phyloP scores from a whole-genome alignment of 257 asterid species.

The Haberlea rhodopensis region DNA sequence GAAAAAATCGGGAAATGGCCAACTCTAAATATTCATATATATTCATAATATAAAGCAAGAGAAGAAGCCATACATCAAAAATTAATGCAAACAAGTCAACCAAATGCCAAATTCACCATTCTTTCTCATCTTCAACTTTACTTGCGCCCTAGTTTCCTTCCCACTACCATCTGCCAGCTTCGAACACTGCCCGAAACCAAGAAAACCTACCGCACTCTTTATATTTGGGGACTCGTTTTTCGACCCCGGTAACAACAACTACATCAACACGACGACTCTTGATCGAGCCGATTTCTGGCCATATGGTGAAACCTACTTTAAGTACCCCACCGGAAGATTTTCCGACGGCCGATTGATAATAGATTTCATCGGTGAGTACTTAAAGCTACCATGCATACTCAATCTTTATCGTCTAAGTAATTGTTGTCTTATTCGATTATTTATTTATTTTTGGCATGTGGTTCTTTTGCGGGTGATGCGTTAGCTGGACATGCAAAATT shows the following conservation, averaged over 20 bases:
- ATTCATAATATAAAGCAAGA: background rate
- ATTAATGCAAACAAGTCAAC: background rate
- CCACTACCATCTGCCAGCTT: slow-evolving; percentile 1
- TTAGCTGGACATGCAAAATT: slow-evolving; percentile 55
- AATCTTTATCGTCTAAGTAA: too few relatives aligned
- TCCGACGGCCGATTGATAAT: slow-evolving; percentile 74
- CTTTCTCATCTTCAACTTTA: slow-evolving; percentile 22
- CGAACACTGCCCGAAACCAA: slow-evolving; percentile 10
- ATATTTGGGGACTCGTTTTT: slow-evolving; percentile 67
- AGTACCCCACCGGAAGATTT: slow-evolving; percentile 64
- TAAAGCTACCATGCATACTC: too few relatives aligned
- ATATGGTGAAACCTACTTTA: slow-evolving; percentile 55
- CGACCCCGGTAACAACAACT: slow-evolving; percentile 75
- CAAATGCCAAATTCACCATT: slow-evolving; percentile 22
- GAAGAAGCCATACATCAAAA: background rate
- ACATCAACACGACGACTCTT: slow-evolving; percentile 63
- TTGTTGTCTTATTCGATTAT: background rate
- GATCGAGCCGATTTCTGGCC: slow-evolving; percentile 71
- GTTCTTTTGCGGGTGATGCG: slow-evolving; percentile 24
- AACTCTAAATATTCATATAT: too few relatives aligned
- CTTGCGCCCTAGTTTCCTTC: background rate
- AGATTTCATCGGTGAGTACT: slow-evolving; percentile 52
- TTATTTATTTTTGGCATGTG: background rate
- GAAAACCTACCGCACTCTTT: slow-evolving; percentile 32
- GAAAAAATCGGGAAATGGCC: background rate